Base-by-base conservation (phyloP, 2,329 filamentous ascomycete species). In the Aphanoascus verrucosus region DNA sequence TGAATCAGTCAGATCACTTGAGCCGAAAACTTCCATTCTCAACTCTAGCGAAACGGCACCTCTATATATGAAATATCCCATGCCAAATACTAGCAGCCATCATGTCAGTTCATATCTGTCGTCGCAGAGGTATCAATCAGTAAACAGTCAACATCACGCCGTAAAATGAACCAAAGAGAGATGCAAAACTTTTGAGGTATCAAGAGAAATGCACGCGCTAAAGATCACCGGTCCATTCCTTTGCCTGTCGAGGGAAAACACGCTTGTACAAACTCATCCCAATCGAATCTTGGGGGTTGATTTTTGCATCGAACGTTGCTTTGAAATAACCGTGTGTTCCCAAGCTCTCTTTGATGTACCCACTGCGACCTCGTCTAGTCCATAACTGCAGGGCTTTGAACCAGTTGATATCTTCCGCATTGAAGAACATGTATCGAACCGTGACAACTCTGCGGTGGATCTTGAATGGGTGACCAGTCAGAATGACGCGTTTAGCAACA, bases 261-360 rank as follows among this genome's bases (percentile, higher is more conserved):
- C 86, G 75, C 78, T 93, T 93, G 67, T 91, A 93, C 64, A 93
- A 67, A 71, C 88, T 94, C 58, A 97, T 86, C 48, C 88, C 93
- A 45, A 98, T 83, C 2, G 89, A 84, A 72, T 98, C 93, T 72
- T 96, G 87, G 1, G 93, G 90, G 69, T 96, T 97, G 68, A 98
- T 91, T 67, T 86, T 87, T 11, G 84, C 88, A 68, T 98, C 94
- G 73, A 98, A 98, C 1, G 86, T 96, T 11, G 93, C 93, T 77
- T 98, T 98, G 80, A 97, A 97, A 74, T 98, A 98, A n/a, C 93
- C 93, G 70, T 98, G 93, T 35, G 93, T 98, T 62, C 93, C 93
- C 48, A 98, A 73, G 55, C 85, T 80, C 75, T 98, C 93, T 76
- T 96, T 96, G 75, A 98, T 82, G 68, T 84, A 96, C 7, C 93